phyloP scores from a whole-genome alignment of 805 yeast species.

The Pichia cephalocereana region DNA sequence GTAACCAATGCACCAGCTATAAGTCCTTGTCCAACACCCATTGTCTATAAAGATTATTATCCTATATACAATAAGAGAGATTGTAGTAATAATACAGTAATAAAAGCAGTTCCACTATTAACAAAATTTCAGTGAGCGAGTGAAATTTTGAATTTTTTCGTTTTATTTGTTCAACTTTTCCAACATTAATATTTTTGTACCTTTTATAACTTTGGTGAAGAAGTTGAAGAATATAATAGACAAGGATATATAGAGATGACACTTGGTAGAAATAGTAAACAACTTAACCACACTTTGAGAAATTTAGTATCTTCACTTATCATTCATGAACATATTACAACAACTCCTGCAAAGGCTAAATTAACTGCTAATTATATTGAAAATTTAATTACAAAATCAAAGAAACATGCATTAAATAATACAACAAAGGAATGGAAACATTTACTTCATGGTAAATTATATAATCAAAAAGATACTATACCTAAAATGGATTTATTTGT shows the following conservation, averaged over 20 bases:
- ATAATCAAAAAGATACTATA: conserved; percentile 39
- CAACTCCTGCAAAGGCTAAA: conserved; percentile 70
- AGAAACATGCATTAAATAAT: conserved; percentile 16
- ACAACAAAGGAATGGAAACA: conserved; percentile 19
- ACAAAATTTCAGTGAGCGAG: too few relatives aligned
- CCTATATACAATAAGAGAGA: too few relatives aligned
- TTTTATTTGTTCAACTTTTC: neutral
- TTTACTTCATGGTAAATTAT: conserved; percentile 29
- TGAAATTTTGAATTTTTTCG: too few relatives aligned
- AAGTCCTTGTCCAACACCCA: conserved; percentile 42
- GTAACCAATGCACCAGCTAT: conserved; percentile 56
- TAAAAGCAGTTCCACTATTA: too few relatives aligned
- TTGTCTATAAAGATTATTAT: neutral
- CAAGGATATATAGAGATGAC: conserved; percentile 14
- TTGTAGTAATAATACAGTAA: too few relatives aligned
- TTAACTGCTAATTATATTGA: conserved; percentile 58
- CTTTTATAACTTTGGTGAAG: too few relatives aligned
- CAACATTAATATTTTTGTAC: too few relatives aligned
- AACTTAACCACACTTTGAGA: conserved; percentile 47
- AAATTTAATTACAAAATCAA: conserved; percentile 51
- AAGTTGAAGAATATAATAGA: too few relatives aligned
- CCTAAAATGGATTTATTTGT: conserved; percentile 64
- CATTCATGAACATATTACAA: conserved; percentile 60
- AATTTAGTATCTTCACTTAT: conserved; percentile 60
- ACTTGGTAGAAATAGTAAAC: conserved; percentile 38